phyloP scores from a whole-genome alignment of 345 rosid genomes.

The Cochlearia excelsa region DNA sequence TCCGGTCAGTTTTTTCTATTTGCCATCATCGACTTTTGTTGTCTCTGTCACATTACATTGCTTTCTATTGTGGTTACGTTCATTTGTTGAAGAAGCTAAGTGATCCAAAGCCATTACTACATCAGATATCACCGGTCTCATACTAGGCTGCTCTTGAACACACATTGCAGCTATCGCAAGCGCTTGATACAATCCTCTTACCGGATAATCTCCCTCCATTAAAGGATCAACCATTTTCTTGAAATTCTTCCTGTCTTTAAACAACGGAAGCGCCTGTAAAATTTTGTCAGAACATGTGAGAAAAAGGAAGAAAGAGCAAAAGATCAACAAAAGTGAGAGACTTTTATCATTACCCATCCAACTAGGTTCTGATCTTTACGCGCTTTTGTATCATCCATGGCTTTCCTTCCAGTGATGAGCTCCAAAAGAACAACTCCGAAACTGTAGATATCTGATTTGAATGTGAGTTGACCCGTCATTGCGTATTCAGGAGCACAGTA shows the following conservation, averaged over 20 bases:
- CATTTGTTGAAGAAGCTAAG: constrained; percentile 58
- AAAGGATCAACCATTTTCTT: constrained; percentile 65
- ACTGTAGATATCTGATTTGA: constrained; percentile 83
- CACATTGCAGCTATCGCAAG: constrained; percentile 93
- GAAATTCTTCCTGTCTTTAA: constrained; percentile 69
- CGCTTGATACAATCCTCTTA: constrained; percentile 69
- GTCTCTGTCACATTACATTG: neutral
- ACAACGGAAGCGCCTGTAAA: constrained; percentile 74
- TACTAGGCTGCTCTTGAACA: constrained; percentile 73
- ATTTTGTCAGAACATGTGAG: neutral
- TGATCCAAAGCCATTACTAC: constrained; percentile 74
- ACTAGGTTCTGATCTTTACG: constrained; percentile 58
- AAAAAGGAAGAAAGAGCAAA: neutral
- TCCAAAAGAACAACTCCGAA: constrained; percentile 35
- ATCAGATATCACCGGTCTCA: constrained; percentile 66
- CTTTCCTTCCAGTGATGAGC: constrained; percentile 77
- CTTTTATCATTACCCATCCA: constrained; percentile 56
- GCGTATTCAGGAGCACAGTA: too few relatives aligned
- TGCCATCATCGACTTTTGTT: neutral
- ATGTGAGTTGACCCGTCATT: constrained; percentile 50
- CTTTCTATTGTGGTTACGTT: constrained; percentile 29
- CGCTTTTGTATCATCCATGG: constrained; percentile 49
- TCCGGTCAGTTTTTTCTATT: constrained; percentile 3
- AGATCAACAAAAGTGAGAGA: neutral
- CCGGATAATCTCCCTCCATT: constrained; percentile 61